Conservation (phyloP, 2,329 filamentous ascomycete species). For the Ascochyta koolunga region DNA sequence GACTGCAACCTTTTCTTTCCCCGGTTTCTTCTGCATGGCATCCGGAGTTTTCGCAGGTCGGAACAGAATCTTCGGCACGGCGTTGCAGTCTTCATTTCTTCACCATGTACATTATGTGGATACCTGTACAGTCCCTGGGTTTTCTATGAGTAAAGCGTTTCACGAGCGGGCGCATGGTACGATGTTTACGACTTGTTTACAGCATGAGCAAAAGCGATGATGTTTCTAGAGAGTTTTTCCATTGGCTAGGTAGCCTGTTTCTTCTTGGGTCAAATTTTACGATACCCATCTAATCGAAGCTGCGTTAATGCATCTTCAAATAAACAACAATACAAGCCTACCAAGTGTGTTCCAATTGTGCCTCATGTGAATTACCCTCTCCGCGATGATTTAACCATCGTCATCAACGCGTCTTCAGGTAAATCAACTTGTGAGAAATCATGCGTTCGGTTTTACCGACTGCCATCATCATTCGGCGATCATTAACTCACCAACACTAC, state of each 20-base stretch:
- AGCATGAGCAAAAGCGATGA: conserved; percentile 11
- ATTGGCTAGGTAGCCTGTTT: conserved; percentile 2
- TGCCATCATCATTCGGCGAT: not conserved
- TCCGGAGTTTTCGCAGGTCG: conserved; percentile 14
- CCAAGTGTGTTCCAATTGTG: not conserved
- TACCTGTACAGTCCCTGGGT: not conserved
- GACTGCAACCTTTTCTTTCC: not conserved
- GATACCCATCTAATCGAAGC: conserved; percentile 7
- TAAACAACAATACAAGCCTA: conserved; percentile 1
- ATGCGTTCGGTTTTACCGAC: not conserved
- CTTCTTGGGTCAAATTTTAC: not conserved
- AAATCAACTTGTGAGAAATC: not conserved
- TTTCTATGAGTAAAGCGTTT: not conserved
- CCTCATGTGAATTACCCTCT: not conserved
- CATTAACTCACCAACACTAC: not conserved
- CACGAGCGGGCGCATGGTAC: conserved; percentile 7
- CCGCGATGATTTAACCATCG: not conserved
- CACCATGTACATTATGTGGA: conserved; percentile 3
- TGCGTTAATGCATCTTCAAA: not conserved
- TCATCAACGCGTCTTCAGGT: not conserved
- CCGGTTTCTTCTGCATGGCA: conserved; percentile 4
- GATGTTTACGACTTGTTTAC: conserved; percentile 10
- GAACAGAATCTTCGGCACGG: conserved; percentile 4
- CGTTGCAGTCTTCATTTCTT: not conserved
- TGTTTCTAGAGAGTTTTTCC: not conserved